These are phyloP conservation scores for Tricharina praecox DNA, from an alignment of 495 filamentous ascomycete species.

Conservation along the genomic window DNA sequence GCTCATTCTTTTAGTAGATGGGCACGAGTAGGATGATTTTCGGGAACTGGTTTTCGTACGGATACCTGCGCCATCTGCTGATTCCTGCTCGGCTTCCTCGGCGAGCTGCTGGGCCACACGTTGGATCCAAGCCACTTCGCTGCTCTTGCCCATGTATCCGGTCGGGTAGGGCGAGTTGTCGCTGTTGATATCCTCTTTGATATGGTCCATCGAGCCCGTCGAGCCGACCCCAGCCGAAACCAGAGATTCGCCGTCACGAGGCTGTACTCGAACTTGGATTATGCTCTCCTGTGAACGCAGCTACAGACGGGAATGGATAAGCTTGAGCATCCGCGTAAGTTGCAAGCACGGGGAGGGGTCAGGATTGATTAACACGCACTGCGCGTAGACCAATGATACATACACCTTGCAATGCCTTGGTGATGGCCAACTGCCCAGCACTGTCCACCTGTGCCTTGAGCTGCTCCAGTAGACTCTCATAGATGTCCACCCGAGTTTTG, in stretches of 20 bases:
- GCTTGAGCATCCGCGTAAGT: neutral
- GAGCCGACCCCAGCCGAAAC: slow-evolving; percentile 42
- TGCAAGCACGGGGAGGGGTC: no score
- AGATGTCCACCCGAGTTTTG: slow-evolving; percentile 34
- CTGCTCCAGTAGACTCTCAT: slow-evolving; percentile 29
- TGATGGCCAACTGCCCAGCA: slow-evolving; percentile 35
- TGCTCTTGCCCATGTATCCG: slow-evolving; percentile 45
- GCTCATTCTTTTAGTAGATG: slow-evolving; percentile 21
- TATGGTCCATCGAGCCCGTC: slow-evolving; percentile 40
- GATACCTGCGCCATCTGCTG: slow-evolving; percentile 24
- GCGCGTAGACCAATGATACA: slow-evolving; percentile 2
- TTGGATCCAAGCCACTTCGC: slow-evolving; percentile 44
- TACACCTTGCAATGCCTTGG: slow-evolving; percentile 21
- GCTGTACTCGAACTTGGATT: neutral
- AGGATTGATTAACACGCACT: no score
- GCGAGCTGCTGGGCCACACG: slow-evolving; percentile 25
- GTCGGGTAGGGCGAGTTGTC: slow-evolving; percentile 32
- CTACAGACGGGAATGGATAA: slow-evolving; percentile 1
- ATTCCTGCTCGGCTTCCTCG: slow-evolving; percentile 19
- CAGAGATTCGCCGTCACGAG: slow-evolving; percentile 23
- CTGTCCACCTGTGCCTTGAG: slow-evolving; percentile 34
- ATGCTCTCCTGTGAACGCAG: neutral
- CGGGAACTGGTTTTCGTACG: slow-evolving; percentile 12
- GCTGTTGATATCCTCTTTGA: slow-evolving; percentile 45
- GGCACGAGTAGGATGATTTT: slow-evolving; percentile 10